Conservation (phyloP, 176 grass and related monocot genomes). For the Canna indica region DNA sequence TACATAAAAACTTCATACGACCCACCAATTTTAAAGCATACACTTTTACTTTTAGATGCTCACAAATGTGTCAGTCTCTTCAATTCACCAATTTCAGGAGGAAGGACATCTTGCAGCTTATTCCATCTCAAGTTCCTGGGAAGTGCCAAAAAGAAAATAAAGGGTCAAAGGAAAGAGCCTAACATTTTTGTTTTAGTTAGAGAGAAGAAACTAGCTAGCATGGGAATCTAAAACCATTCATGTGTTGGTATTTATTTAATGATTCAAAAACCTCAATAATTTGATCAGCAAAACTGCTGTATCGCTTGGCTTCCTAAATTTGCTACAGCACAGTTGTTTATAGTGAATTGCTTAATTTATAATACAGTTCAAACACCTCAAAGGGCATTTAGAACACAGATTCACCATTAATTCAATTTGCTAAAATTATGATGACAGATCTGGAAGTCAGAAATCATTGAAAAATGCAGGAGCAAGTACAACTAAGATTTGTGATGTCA, state of each 20-base stretch:
- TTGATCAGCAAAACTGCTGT: too few species aligned
- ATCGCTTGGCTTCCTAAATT: too few species aligned
- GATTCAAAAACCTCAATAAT: too few species aligned
- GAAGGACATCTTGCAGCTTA: conserved; percentile 91
- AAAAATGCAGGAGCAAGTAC: too few species aligned
- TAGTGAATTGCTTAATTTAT: too few species aligned
- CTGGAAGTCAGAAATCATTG: not conserved
- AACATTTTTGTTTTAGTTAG: not conserved
- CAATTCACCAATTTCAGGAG: conserved; percentile 83
- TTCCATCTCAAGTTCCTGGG: conserved; percentile 98
- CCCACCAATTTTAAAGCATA: not conserved
- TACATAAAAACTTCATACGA: too few species aligned
- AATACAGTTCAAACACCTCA: not conserved
- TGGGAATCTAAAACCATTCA: not conserved
- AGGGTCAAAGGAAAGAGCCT: too few species aligned
- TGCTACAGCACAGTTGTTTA: too few species aligned
- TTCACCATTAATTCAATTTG: not conserved
- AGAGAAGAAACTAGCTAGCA: not conserved
- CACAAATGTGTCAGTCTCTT: conserved; percentile 90
- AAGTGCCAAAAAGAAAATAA: conserved; percentile 18
- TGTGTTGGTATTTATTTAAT: too few species aligned
- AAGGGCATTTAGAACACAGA: not conserved
- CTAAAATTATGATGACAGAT: not conserved
- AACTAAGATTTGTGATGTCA: too few species aligned
- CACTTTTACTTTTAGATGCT: conserved; percentile 21